Base-by-base conservation (phyloP, 768 basidiomycete species). In the Auricularia cornea region DNA sequence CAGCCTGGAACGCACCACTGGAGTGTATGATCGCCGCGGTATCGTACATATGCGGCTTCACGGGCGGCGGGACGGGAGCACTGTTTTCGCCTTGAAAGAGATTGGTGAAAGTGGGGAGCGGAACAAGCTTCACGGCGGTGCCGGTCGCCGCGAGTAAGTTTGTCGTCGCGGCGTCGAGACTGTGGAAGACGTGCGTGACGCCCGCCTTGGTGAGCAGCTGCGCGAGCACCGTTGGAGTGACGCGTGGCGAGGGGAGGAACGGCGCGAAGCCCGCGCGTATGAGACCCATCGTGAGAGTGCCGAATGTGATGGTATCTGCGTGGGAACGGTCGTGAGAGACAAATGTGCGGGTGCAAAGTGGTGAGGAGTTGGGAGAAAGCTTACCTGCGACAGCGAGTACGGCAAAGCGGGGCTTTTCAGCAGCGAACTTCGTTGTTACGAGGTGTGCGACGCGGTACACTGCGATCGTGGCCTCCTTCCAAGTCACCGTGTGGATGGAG, bases 161-260 rank as follows among this genome's bases (percentile, higher is more conserved):
- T 1, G 44, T 48, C 20, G 44, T 48, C 10, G 44, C 44, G 16
- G 23, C 44, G 20, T 48, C 44, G 20, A 18, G 20, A 20, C 44
- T 48, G 44, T 48, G 23, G 60, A 80, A 69, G 32, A 80, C 64
- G 57, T 73, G 71, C 2, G 65, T 65, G 8, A 70, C 57, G 3
- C 68, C 68, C 12, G 75, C 76, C 60, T 71, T 67, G 11, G 69
- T 67, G 64, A 81, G 70, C 23, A 84, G 72, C 64, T 81, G 76
- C 1, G 80, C 80, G 26, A 80, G 75, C 3, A 81, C 82, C 3
- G 75, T 69, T 0, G 78, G 73, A 0, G 81, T 81, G 69, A 83
- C 83, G 65, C 79, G 75, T 2, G 77, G 72, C 3, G 76, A 74
- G 57, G 76, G 68, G 1, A 76, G 75, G 65, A 79, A 79, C 0